These are phyloP conservation scores for Malus sylvestris DNA, from an alignment of 306 rosid genomes.

Conservation along the genomic window DNA sequence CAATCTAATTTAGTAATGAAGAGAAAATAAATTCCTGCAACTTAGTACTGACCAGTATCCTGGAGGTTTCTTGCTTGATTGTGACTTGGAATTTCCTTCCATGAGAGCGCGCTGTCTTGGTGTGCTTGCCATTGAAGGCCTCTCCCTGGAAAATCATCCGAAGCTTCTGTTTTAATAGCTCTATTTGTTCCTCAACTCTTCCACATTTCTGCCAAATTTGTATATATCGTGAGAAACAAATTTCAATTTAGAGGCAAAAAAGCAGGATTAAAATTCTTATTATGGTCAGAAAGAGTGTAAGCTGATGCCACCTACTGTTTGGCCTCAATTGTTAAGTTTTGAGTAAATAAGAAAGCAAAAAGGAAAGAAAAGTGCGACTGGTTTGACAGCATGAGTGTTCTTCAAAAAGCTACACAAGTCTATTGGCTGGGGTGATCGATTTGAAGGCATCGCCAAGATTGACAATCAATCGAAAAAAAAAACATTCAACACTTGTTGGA, in stretches of 20 bases:
- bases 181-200: conserved; percentile 77
- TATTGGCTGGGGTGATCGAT: background rate
- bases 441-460: background rate
- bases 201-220: conserved; percentile 69
- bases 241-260: background rate
- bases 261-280: background rate
- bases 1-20: background rate
- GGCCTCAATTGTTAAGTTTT: background rate
- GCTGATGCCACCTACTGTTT: background rate
- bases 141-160: conserved; percentile 67
- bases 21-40: background rate
- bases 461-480: background rate
- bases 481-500: background rate
- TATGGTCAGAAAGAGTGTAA: background rate
- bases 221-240: conserved; percentile 2
- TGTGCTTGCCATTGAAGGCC: conserved; percentile 80
- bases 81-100: conserved; percentile 90
- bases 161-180: conserved; percentile 66
- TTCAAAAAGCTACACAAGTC: background rate
- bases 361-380: too few species aligned
- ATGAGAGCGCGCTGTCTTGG: conserved; percentile 85
- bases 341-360: background rate
- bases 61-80: conserved; percentile 81
- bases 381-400: background rate
- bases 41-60: conserved; percentile 80